phyloP scores from a whole-genome alignment of 257 asterid species.

The Orobanche coerulescens region DNA sequence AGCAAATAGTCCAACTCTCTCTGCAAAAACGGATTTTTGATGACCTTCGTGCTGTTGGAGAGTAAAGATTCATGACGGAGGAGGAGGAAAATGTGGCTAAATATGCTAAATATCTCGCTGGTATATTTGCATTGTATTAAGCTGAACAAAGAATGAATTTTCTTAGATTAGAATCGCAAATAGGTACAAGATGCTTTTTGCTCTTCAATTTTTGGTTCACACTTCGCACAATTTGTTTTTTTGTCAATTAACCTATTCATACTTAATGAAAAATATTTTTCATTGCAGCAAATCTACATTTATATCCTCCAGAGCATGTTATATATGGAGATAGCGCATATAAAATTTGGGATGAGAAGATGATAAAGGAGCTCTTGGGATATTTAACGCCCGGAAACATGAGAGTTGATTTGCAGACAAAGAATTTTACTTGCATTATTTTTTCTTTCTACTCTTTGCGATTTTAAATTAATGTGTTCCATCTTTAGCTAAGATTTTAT shows the following conservation, averaged over 20 bases:
- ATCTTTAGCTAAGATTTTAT: too few relatives aligned
- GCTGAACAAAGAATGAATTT: too few relatives aligned
- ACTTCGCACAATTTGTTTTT: background rate
- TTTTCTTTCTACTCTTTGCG: background rate
- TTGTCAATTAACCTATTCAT: too few relatives aligned
- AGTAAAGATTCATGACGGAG: background rate
- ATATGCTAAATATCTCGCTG: background rate
- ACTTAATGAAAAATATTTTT: background rate
- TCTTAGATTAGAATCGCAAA: too few relatives aligned
- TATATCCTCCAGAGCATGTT: background rate
- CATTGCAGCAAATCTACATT: background rate
- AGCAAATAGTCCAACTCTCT: too few relatives aligned
- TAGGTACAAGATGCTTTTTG: background rate
- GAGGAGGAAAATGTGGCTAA: background rate
- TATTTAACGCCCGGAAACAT: background rate
- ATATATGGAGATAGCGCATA: background rate
- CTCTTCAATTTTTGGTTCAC: background rate
- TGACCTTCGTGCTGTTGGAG: background rate
- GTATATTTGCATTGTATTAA: background rate
- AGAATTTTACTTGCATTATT: background rate
- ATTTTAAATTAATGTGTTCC: too few relatives aligned
- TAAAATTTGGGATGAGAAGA: background rate
- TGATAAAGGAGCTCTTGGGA: background rate
- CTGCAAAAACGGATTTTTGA: background rate
- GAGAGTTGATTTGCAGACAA: background rate